Evolutionary conservation across 2,329 filamentous ascomycete genomes (phyloP).

Genomic region (Paracorniculantispora psalliotae): DNA sequence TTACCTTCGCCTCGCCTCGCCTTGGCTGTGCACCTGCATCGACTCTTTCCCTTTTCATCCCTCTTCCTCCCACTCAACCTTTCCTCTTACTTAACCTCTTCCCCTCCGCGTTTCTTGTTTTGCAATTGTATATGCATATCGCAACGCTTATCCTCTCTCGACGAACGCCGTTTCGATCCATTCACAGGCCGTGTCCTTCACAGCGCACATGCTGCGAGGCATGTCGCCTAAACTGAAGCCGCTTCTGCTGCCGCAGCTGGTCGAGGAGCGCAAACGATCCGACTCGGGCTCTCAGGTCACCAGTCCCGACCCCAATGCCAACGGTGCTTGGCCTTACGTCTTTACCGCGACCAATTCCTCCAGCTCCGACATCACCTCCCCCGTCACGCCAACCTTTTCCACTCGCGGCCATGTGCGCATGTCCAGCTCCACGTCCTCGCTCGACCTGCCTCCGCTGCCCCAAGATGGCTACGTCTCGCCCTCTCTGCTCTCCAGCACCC

Average conservation of each 20-base stretch:
- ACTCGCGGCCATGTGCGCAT: slow-evolving; percentile 59
- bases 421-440: slow-evolving; percentile 73
- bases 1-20: neutral
- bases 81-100: neutral
- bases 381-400: slow-evolving; percentile 66
- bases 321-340: slow-evolving; percentile 26
- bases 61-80: neutral
- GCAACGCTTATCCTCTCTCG: neutral
- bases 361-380: slow-evolving; percentile 63
- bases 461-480: slow-evolving; percentile 52
- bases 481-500: slow-evolving; percentile 12
- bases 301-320: slow-evolving; percentile 29
- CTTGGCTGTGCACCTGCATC: neutral
- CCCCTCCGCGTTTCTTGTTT: neutral
- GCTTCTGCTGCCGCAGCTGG: slow-evolving; percentile 48
- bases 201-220: slow-evolving; percentile 14
- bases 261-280: slow-evolving; percentile 45
- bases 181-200: slow-evolving; percentile 8
- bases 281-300: slow-evolving; percentile 19
- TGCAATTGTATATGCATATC: slow-evolving; percentile 9
- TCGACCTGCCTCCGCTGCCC: slow-evolving; percentile 51
- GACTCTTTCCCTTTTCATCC: neutral
- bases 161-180: slow-evolving; percentile 2
- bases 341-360: slow-evolving; percentile 50
- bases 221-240: slow-evolving; percentile 50